Evolutionary conservation across 192 early-diverging fungal genomes (phyloP).

Genomic region (Umbelopsis ramanniana): DNA sequence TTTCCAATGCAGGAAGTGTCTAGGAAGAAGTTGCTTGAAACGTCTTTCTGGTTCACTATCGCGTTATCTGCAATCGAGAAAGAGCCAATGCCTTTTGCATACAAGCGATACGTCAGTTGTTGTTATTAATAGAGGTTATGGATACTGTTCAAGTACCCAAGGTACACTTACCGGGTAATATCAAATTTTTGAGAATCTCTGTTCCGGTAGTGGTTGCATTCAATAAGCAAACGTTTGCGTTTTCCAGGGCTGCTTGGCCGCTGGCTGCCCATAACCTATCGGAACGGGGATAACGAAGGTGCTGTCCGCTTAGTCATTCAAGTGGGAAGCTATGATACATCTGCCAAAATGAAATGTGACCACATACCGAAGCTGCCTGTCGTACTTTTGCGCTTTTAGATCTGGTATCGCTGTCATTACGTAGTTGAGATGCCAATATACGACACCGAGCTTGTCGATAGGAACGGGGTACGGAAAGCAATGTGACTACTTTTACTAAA

Average conservation of each 20-base stretch:
- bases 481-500: too few species aligned
- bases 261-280: conserved; percentile 92
- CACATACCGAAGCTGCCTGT: conserved; percentile 81
- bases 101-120: neutral
- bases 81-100: conserved; percentile 77
- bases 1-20: conserved; percentile 64
- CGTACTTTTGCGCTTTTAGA: conserved; percentile 81
- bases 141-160: neutral
- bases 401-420: conserved; percentile 36
- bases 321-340: too few species aligned
- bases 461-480: too few species aligned
- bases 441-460: too few species aligned
- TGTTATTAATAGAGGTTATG: neutral
- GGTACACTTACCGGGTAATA: conserved; percentile 83
- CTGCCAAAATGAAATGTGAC: neutral
- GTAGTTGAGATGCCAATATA: too few species aligned
- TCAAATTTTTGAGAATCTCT: conserved; percentile 93
- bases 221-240: conserved; percentile 81
- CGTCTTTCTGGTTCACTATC: conserved; percentile 66
- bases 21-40: conserved; percentile 95
- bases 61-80: conserved; percentile 85
- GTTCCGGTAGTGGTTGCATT: conserved; percentile 85
- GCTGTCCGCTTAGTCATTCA: too few species aligned
- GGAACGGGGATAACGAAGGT: neutral
- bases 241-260: conserved; percentile 89